A percentile compares a stretch with the other conserved stretches of the same genome.
Conservation (phyloP, 257 asterid genomes). For the Cordia subcordata region DNA sequence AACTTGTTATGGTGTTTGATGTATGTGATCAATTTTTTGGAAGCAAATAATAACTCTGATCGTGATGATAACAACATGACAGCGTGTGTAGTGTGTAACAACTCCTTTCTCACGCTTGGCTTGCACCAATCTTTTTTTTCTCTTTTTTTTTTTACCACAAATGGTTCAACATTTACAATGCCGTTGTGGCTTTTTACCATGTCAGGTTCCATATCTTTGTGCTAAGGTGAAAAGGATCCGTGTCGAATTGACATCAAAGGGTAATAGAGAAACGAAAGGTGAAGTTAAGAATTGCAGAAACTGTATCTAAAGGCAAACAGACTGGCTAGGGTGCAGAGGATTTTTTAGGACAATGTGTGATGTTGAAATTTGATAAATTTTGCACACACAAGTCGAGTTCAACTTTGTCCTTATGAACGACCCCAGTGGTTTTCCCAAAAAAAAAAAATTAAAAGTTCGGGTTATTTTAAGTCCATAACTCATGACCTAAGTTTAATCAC, state of each 20-base stretch:
- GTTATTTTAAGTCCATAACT: too few relatives aligned
- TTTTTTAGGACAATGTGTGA: not conserved
- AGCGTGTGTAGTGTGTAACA: not conserved
- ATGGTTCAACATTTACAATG: not conserved
- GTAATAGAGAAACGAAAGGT: not conserved
- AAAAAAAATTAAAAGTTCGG: too few relatives aligned
- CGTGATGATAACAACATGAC: not conserved
- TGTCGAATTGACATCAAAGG: not conserved
- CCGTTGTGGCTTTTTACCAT: conserved; percentile 1
- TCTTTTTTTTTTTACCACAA: conserved; percentile 1
- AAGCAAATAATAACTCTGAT: not conserved
- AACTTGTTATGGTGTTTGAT: not conserved
- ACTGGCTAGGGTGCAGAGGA: conserved; percentile 14
- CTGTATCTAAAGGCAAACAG: not conserved
- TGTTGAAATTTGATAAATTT: too few relatives aligned
- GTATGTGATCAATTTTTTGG: not conserved
- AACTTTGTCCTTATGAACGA: too few relatives aligned
- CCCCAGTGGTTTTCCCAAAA: too few relatives aligned
- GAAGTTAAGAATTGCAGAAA: not conserved
- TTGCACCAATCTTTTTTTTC: too few relatives aligned
- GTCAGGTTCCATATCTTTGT: conserved; percentile 10
- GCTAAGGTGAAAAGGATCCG: conserved; percentile 12
- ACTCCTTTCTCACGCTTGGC: not conserved
- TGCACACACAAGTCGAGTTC: too few relatives aligned
- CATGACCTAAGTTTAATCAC: too few relatives aligned